These are phyloP conservation scores for Trichoderma orchidacearum DNA, from an alignment of 495 filamentous ascomycete genomes.

Conservation along the genomic window DNA sequence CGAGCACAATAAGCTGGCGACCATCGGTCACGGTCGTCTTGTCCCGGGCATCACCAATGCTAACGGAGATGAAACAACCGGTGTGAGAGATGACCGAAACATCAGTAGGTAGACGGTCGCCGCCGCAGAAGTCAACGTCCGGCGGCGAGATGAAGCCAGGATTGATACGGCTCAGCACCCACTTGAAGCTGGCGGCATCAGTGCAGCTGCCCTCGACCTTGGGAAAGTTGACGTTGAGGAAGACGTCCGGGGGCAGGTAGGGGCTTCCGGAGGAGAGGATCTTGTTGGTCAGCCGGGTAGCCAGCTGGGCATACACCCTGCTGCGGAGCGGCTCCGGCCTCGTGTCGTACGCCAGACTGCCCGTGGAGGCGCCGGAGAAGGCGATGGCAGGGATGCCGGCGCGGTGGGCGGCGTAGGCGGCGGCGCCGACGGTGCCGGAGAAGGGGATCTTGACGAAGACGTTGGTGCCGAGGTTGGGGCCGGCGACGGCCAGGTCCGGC, in stretches of 20 bases:
- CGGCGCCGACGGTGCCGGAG: conserved; percentile 51
- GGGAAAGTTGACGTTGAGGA: conserved; percentile 57
- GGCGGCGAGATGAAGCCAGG: conserved; percentile 30
- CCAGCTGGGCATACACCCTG: conserved; percentile 45
- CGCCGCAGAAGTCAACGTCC: conserved; percentile 45
- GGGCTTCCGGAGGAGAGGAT: conserved; percentile 41
- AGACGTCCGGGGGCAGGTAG: conserved; percentile 43
- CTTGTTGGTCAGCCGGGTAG: conserved; percentile 39
- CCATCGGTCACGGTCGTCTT: conserved; percentile 44
- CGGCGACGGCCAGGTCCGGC: conserved; percentile 47
- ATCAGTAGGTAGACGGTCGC: conserved; percentile 43
- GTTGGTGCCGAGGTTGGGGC: conserved; percentile 52
- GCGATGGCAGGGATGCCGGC: conserved; percentile 47
- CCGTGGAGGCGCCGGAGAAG: conserved; percentile 41
- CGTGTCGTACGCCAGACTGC: conserved; percentile 37
- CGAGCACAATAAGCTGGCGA: conserved; percentile 40
- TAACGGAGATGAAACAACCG: conserved; percentile 49
- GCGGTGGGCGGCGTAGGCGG: conserved; percentile 39
- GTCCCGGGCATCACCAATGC: conserved; percentile 41
- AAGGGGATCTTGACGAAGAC: conserved; percentile 36
- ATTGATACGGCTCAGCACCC: conserved; percentile 46
- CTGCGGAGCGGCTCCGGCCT: conserved; percentile 33
- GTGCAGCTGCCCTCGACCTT: conserved; percentile 33
- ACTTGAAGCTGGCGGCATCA: conserved; percentile 36
- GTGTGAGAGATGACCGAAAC: conserved; percentile 26